Percentiles rank a stretch among this genome's conserved stretches.
Evolutionary conservation across 2,329 filamentous ascomycete species (phyloP).

Genomic region (Monosporascus sp.): DNA sequence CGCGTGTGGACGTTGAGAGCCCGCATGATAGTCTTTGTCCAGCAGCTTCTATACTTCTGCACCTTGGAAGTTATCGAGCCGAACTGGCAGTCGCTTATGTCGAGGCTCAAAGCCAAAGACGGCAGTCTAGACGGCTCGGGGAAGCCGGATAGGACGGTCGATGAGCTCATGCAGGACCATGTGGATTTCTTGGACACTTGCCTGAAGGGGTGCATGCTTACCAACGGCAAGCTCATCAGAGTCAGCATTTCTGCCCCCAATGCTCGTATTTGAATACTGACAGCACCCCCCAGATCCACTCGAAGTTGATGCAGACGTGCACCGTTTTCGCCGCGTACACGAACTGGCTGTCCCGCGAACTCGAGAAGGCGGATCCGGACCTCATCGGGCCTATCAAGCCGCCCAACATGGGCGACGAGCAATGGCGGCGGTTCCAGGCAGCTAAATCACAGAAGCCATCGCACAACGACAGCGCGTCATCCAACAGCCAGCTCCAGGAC

Average conservation of each 20-base stretch:
- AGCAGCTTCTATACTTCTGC: constrained; percentile 95
- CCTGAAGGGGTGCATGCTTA: constrained; percentile 98
- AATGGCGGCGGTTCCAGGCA: constrained; percentile 55
- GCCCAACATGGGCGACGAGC: constrained; percentile 53
- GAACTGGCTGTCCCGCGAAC: constrained; percentile 76
- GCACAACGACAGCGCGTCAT: constrained; percentile 28
- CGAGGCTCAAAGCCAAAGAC: constrained; percentile 65
- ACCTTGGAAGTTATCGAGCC: constrained; percentile 96
- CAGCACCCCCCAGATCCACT: constrained; percentile 68
- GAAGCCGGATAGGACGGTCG: constrained; percentile 66
- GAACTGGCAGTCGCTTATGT: constrained; percentile 93
- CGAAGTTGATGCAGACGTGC: constrained; percentile 94
- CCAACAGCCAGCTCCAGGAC: constrained; percentile 32
- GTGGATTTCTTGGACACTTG: constrained; percentile 98
- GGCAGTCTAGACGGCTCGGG: constrained; percentile 37
- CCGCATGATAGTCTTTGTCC: constrained; percentile 94
- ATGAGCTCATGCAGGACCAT: constrained; percentile 98
- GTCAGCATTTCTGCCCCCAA: constrained; percentile 43
- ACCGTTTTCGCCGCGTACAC: constrained; percentile 91
- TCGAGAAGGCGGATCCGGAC: constrained; percentile 79
- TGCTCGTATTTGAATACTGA: constrained; percentile 7
- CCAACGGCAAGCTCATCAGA: constrained; percentile 88
- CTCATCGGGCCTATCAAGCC: constrained; percentile 56
- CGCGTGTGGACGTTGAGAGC: constrained; percentile 87
- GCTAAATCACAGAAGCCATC: constrained; percentile 36